Percentiles rank a stretch among this genome's conserved stretches.
Evolutionary conservation across 2,329 filamentous ascomycete species (phyloP).

Genomic region (Zymoseptoria ardabiliae): DNA sequence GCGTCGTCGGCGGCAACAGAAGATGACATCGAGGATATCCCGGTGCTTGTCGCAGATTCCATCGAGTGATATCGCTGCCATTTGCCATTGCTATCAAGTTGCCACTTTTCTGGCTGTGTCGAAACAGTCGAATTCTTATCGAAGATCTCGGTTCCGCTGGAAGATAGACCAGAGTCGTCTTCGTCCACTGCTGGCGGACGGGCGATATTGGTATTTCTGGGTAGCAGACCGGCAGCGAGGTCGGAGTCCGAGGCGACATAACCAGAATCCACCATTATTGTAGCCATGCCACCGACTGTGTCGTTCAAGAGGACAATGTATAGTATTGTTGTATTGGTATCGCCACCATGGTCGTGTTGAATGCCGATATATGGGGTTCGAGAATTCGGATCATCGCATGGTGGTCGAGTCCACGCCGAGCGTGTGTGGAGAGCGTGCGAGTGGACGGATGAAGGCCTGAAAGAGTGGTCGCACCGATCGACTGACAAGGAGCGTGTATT

Average conservation of each 20-base stretch:
- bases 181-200: constrained; percentile 14
- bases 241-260: constrained; percentile 10
- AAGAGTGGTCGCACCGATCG: neutral
- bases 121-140: constrained; percentile 16
- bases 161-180: constrained; percentile 28
- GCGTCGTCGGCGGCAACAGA: constrained; percentile 24
- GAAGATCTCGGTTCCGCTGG: constrained; percentile 25
- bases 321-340: constrained; percentile 1
- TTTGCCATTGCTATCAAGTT: constrained; percentile 23
- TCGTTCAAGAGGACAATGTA: constrained; percentile 2
- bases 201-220: constrained; percentile 12
- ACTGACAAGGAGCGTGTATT: neutral
- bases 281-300: constrained; percentile 9
- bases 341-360: constrained; percentile 13
- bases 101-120: constrained; percentile 18
- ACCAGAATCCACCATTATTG: constrained; percentile 9
- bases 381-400: neutral
- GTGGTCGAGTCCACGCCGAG: neutral
- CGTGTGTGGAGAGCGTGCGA: neutral
- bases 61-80: constrained; percentile 28
- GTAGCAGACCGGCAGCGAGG: constrained; percentile 4
- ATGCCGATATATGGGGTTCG: constrained; percentile 5
- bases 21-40: constrained; percentile 28
- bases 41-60: constrained; percentile 29
- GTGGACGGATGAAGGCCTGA: neutral